Evolutionary conservation across 2,329 filamentous ascomycete genomes (phyloP).

Genomic region (Cercospora citrullina): DNA sequence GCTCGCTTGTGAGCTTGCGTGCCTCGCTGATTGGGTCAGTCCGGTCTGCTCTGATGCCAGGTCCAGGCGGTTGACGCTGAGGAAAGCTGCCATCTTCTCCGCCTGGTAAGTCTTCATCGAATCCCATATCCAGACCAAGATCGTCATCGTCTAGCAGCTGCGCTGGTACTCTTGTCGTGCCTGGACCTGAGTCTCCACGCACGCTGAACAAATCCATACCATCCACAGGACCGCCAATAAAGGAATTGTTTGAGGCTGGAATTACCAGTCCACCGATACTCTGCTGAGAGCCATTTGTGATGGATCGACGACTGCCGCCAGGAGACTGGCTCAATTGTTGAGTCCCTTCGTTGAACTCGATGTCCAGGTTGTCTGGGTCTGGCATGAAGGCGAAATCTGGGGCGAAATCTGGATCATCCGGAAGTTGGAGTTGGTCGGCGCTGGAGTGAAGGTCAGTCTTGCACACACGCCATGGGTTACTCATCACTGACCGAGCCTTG

Average conservation of each 20-base stretch:
- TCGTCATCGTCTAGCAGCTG: conserved; percentile 31
- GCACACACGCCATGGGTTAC: neutral
- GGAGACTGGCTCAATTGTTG: conserved; percentile 42
- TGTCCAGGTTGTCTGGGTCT: conserved; percentile 48
- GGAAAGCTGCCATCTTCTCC: conserved; percentile 15
- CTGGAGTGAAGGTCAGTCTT: conserved; percentile 47
- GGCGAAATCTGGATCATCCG: conserved; percentile 77
- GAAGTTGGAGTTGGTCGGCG: conserved; percentile 71
- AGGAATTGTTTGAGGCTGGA: conserved; percentile 41
- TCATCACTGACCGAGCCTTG: conserved; percentile 63
- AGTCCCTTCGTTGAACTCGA: conserved; percentile 52
- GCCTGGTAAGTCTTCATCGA: conserved; percentile 50
- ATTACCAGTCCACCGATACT: conserved; percentile 50
- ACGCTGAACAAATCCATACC: conserved; percentile 44
- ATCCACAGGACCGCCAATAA: conserved; percentile 43
- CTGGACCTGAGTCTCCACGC: conserved; percentile 46
- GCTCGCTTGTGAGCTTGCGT: conserved; percentile 28
- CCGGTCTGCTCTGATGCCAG: conserved; percentile 13
- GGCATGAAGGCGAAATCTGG: conserved; percentile 64
- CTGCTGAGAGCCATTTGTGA: conserved; percentile 28
- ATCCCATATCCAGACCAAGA: conserved; percentile 49
- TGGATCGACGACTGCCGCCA: conserved; percentile 32
- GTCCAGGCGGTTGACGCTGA: conserved; percentile 16
- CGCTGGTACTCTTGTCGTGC: conserved; percentile 13
- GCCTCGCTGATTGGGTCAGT: conserved; percentile 24